These are phyloP conservation scores for Colletotrichum orchidophilum DNA, from an alignment of 2,329 filamentous ascomycete genomes.

Conservation along the genomic window DNA sequence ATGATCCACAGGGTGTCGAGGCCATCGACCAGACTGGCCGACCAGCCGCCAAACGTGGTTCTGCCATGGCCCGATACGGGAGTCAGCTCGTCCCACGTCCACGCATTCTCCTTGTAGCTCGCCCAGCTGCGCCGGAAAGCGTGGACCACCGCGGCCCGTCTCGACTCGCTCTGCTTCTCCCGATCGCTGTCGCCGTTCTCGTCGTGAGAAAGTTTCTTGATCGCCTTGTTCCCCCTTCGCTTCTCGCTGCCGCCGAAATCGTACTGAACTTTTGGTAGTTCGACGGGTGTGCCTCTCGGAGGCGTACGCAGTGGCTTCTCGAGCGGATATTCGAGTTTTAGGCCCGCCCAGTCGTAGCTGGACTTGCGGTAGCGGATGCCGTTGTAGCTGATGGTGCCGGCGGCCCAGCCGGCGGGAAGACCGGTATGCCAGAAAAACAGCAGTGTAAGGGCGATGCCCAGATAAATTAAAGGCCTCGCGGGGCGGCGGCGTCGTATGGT, in stretches of 20 bases:
- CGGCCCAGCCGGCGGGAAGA: slow-evolving; percentile 14
- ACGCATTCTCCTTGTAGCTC: slow-evolving; percentile 63
- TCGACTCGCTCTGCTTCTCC: slow-evolving; percentile 38
- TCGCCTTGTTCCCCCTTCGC: slow-evolving; percentile 1
- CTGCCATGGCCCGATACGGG: slow-evolving; percentile 58
- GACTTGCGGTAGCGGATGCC: slow-evolving; percentile 32
- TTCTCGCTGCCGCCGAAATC: slow-evolving; percentile 37
- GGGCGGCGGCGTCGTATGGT: slow-evolving; percentile 32
- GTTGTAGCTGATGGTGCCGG: slow-evolving; percentile 9
- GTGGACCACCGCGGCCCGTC: slow-evolving; percentile 49
- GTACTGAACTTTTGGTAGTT: slow-evolving; percentile 39
- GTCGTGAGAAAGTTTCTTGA: slow-evolving; percentile 45
- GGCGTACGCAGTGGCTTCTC: slow-evolving; percentile 42
- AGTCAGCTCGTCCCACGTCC: slow-evolving; percentile 65
- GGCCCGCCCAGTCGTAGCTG: slow-evolving; percentile 50
- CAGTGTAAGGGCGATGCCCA: slow-evolving; percentile 23
- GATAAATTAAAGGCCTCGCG: slow-evolving; percentile 28
- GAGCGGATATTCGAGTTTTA: slow-evolving; percentile 44
- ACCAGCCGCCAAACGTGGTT: slow-evolving; percentile 63
- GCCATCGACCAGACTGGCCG: slow-evolving; percentile 67
- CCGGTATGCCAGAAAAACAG: slow-evolving; percentile 28
- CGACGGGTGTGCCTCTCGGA: slow-evolving; percentile 45
- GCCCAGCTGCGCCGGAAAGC: slow-evolving; percentile 58
- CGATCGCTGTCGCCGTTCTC: slow-evolving; percentile 38
- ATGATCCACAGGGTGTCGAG: slow-evolving; percentile 70